Base-by-base conservation (phyloP, 108 stramenopile species). In the Pseudonitzschia pungens region DNA sequence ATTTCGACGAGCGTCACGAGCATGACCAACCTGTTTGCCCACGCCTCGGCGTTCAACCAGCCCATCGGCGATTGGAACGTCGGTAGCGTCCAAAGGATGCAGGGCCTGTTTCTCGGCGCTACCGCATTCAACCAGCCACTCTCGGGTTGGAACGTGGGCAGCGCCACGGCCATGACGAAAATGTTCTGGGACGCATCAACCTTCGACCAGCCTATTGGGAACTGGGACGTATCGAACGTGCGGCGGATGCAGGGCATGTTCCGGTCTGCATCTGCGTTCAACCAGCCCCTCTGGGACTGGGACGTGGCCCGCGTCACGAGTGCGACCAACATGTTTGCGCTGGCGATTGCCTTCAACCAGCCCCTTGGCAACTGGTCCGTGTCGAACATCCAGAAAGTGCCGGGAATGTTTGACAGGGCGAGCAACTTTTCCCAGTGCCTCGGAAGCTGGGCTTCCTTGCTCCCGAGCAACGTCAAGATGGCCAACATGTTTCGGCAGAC, bases 231-330 rank as follows among this genome's bases (percentile, higher is more conserved):
- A 4, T 73, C 72, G 8, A 62, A 63, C 28, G 84, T 84, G 2
- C 66, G 40, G 16, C 45, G 69, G 52, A 79, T 84, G 81, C 29
- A 60, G 44, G 55, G 40, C 5, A 75, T 81, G 74, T 81, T 84
- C 70, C 14, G 28, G 4, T 14, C 27, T 28, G 81, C 81, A 14
- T 20, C 22, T 10, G 6, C 42, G 15, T 67, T 67, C 26, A 27
- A 45, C 21, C 65, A 55, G n/a, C 55, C n/a, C n/a, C 22, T 67
- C n/a, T 10, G n/a, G 33, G 18, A 10, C 2, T 67, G 65, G 65
- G 33, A 67, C 42, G 26, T 67, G 18, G 42, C 65, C 21, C 21
- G 26, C 6, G 65, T 67, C n/a, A 67, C 41, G 7, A 26, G 22
- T 18, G 21, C 21, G 33, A 8, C 36, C 42, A 45, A 4, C 16